Conservation (phyloP, 1,284 basidiomycete species). For the Ustanciosporium gigantosporum region DNA sequence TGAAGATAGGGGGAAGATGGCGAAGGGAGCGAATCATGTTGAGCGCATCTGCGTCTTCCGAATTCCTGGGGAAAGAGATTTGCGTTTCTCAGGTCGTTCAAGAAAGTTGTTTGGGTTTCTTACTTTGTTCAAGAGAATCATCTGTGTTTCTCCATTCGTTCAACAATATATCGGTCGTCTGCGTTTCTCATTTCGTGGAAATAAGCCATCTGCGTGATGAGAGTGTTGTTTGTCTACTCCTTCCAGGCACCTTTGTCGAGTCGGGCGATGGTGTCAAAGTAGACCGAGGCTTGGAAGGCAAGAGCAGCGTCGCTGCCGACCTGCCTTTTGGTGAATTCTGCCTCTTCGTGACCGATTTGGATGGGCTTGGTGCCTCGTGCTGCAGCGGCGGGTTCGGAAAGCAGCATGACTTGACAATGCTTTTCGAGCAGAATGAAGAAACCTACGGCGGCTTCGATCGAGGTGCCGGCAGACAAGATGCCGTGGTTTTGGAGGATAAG, state of each 20-base stretch:
- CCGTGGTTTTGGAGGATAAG: constrained; percentile 67
- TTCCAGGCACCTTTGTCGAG: constrained; percentile 48
- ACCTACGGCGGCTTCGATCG: constrained; percentile 64
- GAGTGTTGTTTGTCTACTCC: no score
- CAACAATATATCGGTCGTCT: no score
- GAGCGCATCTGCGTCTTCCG: no score
- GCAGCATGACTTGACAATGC: constrained; percentile 66
- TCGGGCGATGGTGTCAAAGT: constrained; percentile 47
- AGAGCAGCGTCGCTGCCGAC: constrained; percentile 43
- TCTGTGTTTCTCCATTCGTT: no score
- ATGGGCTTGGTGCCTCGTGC: constrained; percentile 41
- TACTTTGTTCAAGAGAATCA: no score
- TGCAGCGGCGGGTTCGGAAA: constrained; percentile 64
- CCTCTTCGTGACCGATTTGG: constrained; percentile 50
- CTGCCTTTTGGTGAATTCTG: constrained; percentile 46
- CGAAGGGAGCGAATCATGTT: no score
- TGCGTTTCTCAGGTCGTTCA: no score
- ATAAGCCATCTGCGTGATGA: no score
- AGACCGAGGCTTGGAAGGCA: constrained; percentile 52
- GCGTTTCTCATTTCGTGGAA: no score
- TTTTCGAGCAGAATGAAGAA: constrained; percentile 63
- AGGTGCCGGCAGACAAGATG: constrained; percentile 65
- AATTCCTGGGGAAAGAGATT: no score
- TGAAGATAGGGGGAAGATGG: no score
- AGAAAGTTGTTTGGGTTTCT: no score